Evolutionary conservation across 2,329 filamentous ascomycete species (phyloP), one percentile per base, ranked within the genome.

Genomic region (Hymenoscyphus occultus): DNA sequence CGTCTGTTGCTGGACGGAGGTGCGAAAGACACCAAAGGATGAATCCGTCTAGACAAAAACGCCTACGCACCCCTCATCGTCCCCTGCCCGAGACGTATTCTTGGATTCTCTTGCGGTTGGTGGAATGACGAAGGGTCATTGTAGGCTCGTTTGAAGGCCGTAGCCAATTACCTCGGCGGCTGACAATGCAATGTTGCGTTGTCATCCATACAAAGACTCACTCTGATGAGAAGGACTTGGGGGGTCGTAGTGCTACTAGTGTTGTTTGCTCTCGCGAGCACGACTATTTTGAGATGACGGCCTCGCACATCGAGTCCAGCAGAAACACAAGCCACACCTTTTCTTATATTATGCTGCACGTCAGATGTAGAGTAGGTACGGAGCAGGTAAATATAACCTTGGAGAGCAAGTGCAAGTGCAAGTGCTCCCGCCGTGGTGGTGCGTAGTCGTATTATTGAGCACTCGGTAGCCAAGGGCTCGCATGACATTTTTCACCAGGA

Each of bases 151-250:
- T 35, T 1, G 35, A 35, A 35, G 35, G 39, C 59, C 6, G 28
- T 32, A 62, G 31, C 60, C 45, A 56, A 14, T 61, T 28, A 51
- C 45, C 39, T 28, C 31, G 28, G 39, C 22, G 58, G 61, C 39
- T 59, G 45, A 61, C 51, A 31, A 22, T 61, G 42, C 59, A 54
- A 35, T 59, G 32, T 39, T 65, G 64, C 60, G 64, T 62, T 65
- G 64, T 62, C 64, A 65, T 64, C 64, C 64, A 60, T 61, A 57
- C 64, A 60, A 57, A 57, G 64, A 56, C 64, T 65, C 64, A 60
- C 58, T 28, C 13, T 12, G 2, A 39, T 39, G 28, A 35, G 32
- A n/a, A 35, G 56, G 31, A 35, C 56, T 58, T 16, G 31, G 56
- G 10, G 19, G 19, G 39, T 31, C 32, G n/a, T 16, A 16, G 35